Conservation (phyloP, 2,329 filamentous ascomycete species). For the Diaporthe citrichinensis region DNA sequence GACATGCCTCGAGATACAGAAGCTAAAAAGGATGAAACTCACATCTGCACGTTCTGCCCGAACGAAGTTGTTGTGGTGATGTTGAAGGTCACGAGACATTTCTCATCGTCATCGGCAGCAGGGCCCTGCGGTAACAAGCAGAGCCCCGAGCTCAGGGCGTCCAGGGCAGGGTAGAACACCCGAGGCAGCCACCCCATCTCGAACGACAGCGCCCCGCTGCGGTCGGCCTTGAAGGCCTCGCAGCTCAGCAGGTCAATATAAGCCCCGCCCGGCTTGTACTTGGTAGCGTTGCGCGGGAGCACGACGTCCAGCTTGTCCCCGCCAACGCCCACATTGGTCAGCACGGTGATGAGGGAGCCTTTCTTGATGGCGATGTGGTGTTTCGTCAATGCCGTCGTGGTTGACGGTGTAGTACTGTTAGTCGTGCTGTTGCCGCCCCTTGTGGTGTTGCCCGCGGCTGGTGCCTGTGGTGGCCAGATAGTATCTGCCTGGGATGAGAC, state of each 20-base stretch:
- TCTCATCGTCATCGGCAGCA: not conserved
- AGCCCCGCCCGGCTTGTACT: not conserved
- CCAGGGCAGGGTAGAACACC: not conserved
- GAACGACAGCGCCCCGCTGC: not conserved
- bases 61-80: not conserved
- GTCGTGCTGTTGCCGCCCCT: not conserved
- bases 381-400: not conserved
- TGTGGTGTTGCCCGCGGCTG: not conserved
- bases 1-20: no score
- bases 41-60: slow-evolving; percentile 14
- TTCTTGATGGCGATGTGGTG: slow-evolving; percentile 31
- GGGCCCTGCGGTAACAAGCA: not conserved
- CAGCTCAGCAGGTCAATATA: slow-evolving; percentile 34
- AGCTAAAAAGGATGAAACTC: not conserved
- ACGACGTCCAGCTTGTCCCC: not conserved
- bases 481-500: slow-evolving; percentile 5
- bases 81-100: slow-evolving; percentile 13
- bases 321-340: slow-evolving; percentile 29
- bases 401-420: not conserved
- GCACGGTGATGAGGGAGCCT: slow-evolving; percentile 8
- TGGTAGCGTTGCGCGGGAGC: slow-evolving; percentile 7
- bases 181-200: slow-evolving; percentile 17
- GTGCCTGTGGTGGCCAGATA: not conserved
- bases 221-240: slow-evolving; percentile 15
- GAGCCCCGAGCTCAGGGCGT: not conserved